Base-by-base conservation (phyloP, 257 asterid genomes). In the Thymus quinquecostatus region DNA sequence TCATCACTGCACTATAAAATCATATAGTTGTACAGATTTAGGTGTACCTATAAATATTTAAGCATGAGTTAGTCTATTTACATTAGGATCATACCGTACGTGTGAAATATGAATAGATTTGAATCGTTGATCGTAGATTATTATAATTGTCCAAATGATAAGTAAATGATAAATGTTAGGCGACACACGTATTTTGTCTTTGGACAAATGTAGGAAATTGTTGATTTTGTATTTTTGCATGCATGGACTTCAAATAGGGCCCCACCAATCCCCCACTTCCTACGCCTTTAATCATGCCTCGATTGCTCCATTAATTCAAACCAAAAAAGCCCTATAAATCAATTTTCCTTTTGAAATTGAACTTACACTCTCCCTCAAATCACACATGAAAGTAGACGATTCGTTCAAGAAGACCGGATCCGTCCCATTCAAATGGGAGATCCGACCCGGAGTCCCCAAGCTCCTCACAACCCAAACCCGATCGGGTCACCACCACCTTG, bases 391-490 rank as follows among this genome's bases (percentile, higher is more conserved):
- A 12, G 27, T 44, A 40, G 91, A 86, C 38, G 94, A 81, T 55
- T 83, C 96, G 2, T 91, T 91, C 81, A 88, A 72, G 81, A 79
- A 81, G 66, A 82, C 88, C 34, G 97, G 95, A 71, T 77, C 89
- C 40, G 60, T 91, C 60, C 97, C 97, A 2, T 91, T 91, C 86
- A 86, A 86, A 66, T 91, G 97, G 97, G 97, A 91, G 86, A 78
- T 88, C 86, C 95, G 95, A 54, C 97, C 96, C 73, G 96, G 97
- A 7, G 88, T 88, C 0, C 96, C 96, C 60, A 88, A 81, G 85
- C 61, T 63, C 80, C 82, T 73, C 28, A 40, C 41, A 2, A 38
- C 41, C 7, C 41, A 38, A 38, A 38, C 81, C 4, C 61, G 58
- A 30, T 41, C 68, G 41, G 50, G 57, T 9, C 63, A 69, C 4